Percentiles rank a stretch among this genome's conserved stretches.
Evolutionary conservation across 129 eudicot species (phyloP).

Genomic region (Artemisia argyi): DNA sequence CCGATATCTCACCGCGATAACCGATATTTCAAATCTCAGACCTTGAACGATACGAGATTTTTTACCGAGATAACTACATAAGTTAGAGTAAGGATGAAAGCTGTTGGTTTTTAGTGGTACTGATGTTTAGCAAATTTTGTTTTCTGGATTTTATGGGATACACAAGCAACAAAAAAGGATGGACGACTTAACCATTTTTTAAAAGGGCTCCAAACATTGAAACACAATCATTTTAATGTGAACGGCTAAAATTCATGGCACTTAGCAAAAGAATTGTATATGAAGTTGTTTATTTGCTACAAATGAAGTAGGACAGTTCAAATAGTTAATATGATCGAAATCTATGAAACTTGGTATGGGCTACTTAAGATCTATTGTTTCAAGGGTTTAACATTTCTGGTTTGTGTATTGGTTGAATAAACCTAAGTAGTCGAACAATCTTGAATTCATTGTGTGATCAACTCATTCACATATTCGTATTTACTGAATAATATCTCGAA

Average conservation of each 20-base stretch:
- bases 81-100: too few relatives aligned
- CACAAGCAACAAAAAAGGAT: too few relatives aligned
- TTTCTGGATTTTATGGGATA: too few relatives aligned
- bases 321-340: background rate
- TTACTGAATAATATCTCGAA: background rate
- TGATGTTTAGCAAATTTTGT: too few relatives aligned
- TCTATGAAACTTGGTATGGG: background rate
- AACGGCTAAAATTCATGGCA: background rate
- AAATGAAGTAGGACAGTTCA: background rate
- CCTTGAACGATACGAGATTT: too few relatives aligned
- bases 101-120: too few relatives aligned
- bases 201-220: too few relatives aligned
- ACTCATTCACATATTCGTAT: background rate
- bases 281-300: background rate
- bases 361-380: background rate
- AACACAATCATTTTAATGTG: background rate
- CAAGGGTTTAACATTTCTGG: background rate
- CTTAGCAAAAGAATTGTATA: background rate
- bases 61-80: too few relatives aligned
- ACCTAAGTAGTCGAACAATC: background rate
- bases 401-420: background rate
- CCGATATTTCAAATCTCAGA: too few relatives aligned
- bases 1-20: too few relatives aligned
- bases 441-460: background rate
- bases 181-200: too few relatives aligned